Base-by-base conservation (phyloP, 2,329 filamentous ascomycete species). In the Beauveria brongniartii region DNA sequence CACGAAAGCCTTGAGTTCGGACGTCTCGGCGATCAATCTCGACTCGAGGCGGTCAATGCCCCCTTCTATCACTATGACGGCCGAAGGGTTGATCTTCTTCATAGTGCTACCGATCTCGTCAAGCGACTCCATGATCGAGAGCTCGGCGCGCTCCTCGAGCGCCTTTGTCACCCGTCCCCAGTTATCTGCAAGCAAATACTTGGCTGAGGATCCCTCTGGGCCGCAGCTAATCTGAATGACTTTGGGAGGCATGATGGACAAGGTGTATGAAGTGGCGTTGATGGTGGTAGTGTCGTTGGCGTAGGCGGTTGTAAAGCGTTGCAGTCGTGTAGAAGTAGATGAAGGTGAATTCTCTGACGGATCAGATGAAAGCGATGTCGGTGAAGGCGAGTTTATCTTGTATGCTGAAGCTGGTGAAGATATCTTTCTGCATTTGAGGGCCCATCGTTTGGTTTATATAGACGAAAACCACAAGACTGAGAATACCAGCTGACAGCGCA, bases 41-140 rank as follows among this genome's bases (percentile, higher is more conserved):
- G 10, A 1, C 1, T 12, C 3, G 9, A 30, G 30, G 2, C 3
- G 1, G 3, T 1, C 1, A 3, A 3, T 10, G 30, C 30, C 30
- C 9, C 9, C 30, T 30, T 30, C 30, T 2, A 10, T 10, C 30
- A 12, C 30, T 1, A 30, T 10, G 9, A 30, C 9, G 28, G 9
- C 9, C 9, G 3, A 10, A 30, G 9, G 28, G 3, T 10, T 12
- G 10, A 5, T 12, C 1, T 12, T 3, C 3, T 12, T 34, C 3
- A 34, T 0, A 34, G 3, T 34, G 4, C 30, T 12, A 5, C 10
- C 30, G 10, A 34, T 12, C 10, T 34, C 1, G 4, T 34, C 22
- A 50, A 22, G 16, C 6, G 44, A 58, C n/a, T 12, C 4, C 5
- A 34, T 14, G 9, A 4, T 34, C 10, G 3, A 1, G 30, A 34